Evolutionary conservation across 192 early-diverging fungal genomes (phyloP), one percentile per base, ranked within the genome.

Genomic region (Coemansia sp.): DNA sequence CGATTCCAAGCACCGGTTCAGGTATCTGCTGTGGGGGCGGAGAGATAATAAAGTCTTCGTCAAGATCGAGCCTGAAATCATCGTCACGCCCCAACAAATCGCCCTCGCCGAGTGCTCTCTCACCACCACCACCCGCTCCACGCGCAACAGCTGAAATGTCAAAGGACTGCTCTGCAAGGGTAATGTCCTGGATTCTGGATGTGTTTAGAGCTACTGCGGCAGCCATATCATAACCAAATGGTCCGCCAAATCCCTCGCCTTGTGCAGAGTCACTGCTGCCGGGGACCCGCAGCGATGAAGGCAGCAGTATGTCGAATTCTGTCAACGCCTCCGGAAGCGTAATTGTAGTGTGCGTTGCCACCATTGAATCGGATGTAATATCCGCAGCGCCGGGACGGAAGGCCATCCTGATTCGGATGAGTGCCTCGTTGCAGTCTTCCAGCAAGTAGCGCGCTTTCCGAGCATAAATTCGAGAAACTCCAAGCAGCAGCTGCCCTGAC

Each of bases 361-460:
- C 74, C 34, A 87, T 75, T 9, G 90, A 81, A 38, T 92, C 92
- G 8, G 86, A 87, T 8, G 93, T 87, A 72, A 97, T 87, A 66
- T 98, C 95, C 4, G 94, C 94, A 23, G 89, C 90, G 12, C 93
- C 95, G 10, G 80, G 76, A 2, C 72, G 45, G 62, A 86, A 76
- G 59, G 95, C 93, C 88, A 97, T 86, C 69, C 98, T 98, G 66
- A 99, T 95, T 59, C 95, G 93, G 35, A 95, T 78, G 23, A 98
- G 81, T 1, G 98, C 96, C 57, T 98, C 97, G 72, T 92, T 93
- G 72, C 97, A 98, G 75, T 99, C 98, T 68, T 99, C 96, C 5
- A 99, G 85, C 46, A 99, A 82, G 69, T 99, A 99, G 48, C 89
- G 90, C 1, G 98, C 91, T 78, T 99, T 99, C 35, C 95, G 87